Base-by-base conservation (phyloP, 2,329 filamentous ascomycete genomes). In the Talaromyces sp. region DNA sequence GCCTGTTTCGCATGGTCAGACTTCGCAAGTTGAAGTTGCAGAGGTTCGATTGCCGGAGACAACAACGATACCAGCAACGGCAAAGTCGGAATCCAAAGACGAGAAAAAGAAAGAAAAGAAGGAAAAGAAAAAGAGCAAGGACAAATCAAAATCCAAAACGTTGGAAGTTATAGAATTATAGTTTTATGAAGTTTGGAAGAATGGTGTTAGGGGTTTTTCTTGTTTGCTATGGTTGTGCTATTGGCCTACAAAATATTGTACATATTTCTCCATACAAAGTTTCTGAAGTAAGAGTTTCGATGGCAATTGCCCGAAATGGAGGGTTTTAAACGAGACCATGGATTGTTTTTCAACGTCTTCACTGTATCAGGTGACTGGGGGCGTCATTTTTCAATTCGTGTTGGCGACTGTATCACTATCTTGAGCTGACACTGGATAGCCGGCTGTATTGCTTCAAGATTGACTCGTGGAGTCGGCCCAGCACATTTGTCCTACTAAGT, bases 91-190 rank as follows among this genome's bases (percentile, higher is more conserved):
- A 67, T 27, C 37, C 0, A 59, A 57, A 27, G 61, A 67, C 13
- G 62, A 65, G 47, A 65, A 67, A 59, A 65, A 65, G 33, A 63
- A 64, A 39, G 62, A 66, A 33, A 57, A 65, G 33, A 63, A 64
- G 31, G 62, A 66, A 39, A 57, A 65, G 43, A 66, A 52, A 52
- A 52, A 64, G 45, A 61, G 50, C 24, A 67, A 66, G 43, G 64
- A 67, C 16, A 70, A 72, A 64, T 65, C 68, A 48, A 70, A 70
- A 24, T 65, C 60, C 35, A 67, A 66, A 19, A 35, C 13, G 9
- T 35, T 48, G 50, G 39, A 27, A 43, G 10, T 59, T 31, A 58
- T 61, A 33, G 45, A 50, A 16, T 35, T 54, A 37, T 39, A 37
- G 31, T n/a, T 24, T 56, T 39, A 56, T 37, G 52, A 56, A 56